These are phyloP conservation scores for Dianthus caryophyllus DNA, from an alignment of 148 eudicot species.

Conservation along the genomic window DNA sequence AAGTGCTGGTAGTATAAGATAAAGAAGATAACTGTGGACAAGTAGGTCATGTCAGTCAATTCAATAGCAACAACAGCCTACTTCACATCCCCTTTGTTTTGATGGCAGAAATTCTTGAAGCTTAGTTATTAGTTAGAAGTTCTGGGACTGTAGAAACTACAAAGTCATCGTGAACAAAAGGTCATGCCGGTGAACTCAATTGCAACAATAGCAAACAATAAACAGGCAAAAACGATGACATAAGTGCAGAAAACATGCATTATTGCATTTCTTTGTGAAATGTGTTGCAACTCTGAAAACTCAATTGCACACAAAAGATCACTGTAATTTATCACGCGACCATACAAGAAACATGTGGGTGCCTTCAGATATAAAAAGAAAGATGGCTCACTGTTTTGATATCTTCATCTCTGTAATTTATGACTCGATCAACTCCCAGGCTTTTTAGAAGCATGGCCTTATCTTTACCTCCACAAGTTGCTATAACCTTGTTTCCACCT, in stretches of 20 bases:
- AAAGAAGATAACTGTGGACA: background rate
- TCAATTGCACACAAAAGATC: background rate
- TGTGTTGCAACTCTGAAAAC: background rate
- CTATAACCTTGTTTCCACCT: slow-evolving; percentile 90
- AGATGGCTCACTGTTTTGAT: slow-evolving; percentile 55
- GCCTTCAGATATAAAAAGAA: background rate
- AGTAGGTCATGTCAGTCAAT: background rate
- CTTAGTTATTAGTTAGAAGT: too few relatives aligned
- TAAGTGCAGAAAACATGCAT: background rate
- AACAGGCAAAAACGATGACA: background rate
- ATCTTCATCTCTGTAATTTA: slow-evolving; percentile 77
- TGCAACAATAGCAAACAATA: too few relatives aligned
- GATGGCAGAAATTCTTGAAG: too few relatives aligned
- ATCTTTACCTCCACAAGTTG: slow-evolving; percentile 92
- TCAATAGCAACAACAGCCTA: background rate
- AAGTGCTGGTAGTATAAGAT: too few relatives aligned
- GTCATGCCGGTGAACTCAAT: too few relatives aligned
- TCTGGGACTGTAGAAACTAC: too few relatives aligned
- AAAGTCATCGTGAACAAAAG: too few relatives aligned
- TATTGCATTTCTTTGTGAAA: background rate
- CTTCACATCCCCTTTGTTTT: too few relatives aligned
- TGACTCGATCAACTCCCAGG: slow-evolving; percentile 91
- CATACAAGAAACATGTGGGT: background rate
- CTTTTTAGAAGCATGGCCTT: slow-evolving; percentile 66
- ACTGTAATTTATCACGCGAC: too few relatives aligned